These are phyloP conservation scores for Raphidocelis subcapitata DNA, from an alignment of 139 green algal species.

Conservation along the genomic window DNA sequence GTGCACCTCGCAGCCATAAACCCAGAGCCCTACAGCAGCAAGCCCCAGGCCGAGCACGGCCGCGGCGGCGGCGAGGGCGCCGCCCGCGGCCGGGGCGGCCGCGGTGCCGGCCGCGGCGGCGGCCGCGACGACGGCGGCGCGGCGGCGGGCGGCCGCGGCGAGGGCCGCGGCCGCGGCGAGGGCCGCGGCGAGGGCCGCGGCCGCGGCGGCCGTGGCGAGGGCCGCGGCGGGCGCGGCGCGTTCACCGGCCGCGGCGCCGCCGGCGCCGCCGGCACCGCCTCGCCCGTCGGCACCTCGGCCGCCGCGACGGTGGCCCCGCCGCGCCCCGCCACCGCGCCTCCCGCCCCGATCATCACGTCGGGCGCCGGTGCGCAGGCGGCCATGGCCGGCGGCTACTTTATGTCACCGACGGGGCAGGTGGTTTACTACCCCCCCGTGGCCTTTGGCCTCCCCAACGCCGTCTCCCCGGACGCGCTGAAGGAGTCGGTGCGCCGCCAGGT, in stretches of 20 bases:
- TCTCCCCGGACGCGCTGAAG: slow-evolving; percentile 38
- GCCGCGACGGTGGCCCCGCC: no score
- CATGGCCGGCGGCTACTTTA: slow-evolving; percentile 35
- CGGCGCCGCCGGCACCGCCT: no score
- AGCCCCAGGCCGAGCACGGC: neutral
- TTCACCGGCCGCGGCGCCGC: slow-evolving; percentile 13
- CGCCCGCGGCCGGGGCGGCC: slow-evolving; percentile 12
- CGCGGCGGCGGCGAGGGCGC: neutral
- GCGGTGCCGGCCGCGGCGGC: slow-evolving; percentile 1
- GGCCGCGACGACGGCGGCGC: neutral
- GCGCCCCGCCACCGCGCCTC: no score
- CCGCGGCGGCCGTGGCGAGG: neutral
- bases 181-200: slow-evolving; percentile 6
- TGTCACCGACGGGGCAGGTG: slow-evolving; percentile 35
- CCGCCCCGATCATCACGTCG: neutral
- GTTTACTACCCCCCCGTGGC: slow-evolving; percentile 76
- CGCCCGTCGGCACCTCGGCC: no score
- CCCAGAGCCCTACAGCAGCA: slow-evolving; percentile 14
- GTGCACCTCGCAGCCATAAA: slow-evolving; percentile 37
- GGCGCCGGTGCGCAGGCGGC: neutral
- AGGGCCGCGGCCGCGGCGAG: no score
- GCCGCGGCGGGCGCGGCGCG: neutral
- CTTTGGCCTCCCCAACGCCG: slow-evolving; percentile 21
- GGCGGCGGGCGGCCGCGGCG: neutral
- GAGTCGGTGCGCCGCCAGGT: slow-evolving; percentile 81